Evolutionary conservation across 441 rosid species (phyloP).

Genomic region (Aquilaria agallochum): DNA sequence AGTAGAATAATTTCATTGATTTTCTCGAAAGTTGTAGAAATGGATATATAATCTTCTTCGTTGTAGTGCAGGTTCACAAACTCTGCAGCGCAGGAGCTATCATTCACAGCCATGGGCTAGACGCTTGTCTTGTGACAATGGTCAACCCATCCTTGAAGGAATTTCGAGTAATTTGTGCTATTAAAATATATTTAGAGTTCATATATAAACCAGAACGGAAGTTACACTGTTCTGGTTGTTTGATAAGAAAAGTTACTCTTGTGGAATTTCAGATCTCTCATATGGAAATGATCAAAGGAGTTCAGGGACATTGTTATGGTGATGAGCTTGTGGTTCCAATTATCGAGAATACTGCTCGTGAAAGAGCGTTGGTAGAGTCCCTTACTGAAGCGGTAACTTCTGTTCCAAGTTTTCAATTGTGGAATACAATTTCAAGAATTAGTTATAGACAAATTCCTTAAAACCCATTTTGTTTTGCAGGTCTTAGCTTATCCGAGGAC

Average conservation of each 20-base stretch:
- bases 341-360: conserved; percentile 22
- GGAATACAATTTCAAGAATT: background rate
- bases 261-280: conserved; percentile 11
- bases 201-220: too few species aligned
- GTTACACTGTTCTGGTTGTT: background rate
- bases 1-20: too few species aligned
- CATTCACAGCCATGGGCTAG: conserved; percentile 38
- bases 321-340: conserved; percentile 27
- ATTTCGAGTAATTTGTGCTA: conserved; percentile 21
- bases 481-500: conserved; percentile 17
- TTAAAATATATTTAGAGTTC: too few species aligned
- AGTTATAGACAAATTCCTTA: background rate
- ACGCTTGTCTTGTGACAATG: conserved; percentile 40
- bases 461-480: background rate
- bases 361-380: conserved; percentile 12
- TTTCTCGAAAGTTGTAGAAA: too few species aligned
- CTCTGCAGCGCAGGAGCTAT: conserved; percentile 37
- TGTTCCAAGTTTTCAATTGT: background rate
- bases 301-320: conserved; percentile 20
- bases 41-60: too few species aligned
- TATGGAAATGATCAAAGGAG: conserved; percentile 32
- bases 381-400: conserved; percentile 9
- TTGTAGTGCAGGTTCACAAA: conserved; percentile 24
- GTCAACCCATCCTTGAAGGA: conserved; percentile 32
- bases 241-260: background rate